Percentiles rank a stretch among this genome's conserved stretches.
Evolutionary conservation across 2,329 filamentous ascomycete species (phyloP).

Genomic region (Xylogone sp.): DNA sequence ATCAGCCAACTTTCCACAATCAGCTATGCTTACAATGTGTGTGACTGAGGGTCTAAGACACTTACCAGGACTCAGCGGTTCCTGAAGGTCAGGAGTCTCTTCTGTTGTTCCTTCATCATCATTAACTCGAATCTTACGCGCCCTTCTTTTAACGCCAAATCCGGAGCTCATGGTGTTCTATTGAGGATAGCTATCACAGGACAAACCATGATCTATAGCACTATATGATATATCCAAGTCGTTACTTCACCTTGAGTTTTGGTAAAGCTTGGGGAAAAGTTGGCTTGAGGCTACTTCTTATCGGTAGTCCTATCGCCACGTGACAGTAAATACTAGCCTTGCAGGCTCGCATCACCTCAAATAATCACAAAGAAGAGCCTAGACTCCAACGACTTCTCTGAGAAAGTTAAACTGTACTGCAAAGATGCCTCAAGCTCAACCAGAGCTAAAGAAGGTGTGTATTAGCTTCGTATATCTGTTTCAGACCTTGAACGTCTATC

Average conservation of each 20-base stretch:
- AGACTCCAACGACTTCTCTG: constrained; percentile 6
- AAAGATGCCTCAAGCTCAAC: constrained; percentile 95
- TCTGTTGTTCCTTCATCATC: constrained; percentile 52
- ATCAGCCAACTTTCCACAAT: constrained; percentile 23
- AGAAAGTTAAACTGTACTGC: constrained; percentile 14
- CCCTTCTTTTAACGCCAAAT: constrained; percentile 61
- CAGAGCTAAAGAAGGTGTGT: constrained; percentile 93
- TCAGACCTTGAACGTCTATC: neutral
- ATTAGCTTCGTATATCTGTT: constrained; percentile 3
- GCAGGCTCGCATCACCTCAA: constrained; percentile 10
- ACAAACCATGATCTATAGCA: neutral
- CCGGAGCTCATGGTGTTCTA: constrained; percentile 21
- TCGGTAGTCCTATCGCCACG: constrained; percentile 19
- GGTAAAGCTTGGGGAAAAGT: constrained; percentile 2
- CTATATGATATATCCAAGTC: neutral
- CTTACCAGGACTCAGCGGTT: constrained; percentile 21
- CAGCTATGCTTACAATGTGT: constrained; percentile 18
- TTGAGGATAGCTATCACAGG: neutral
- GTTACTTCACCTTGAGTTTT: neutral
- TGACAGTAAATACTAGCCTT: constrained; percentile 14
- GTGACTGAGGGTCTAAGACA: constrained; percentile 3
- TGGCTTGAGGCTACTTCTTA: neutral
- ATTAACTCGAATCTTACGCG: constrained; percentile 69
- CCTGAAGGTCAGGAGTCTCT: constrained; percentile 4
- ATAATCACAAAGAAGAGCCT: neutral